Evolutionary conservation across 169 alveolate species (phyloP).

Genomic region (Eimeria maxima): DNA sequence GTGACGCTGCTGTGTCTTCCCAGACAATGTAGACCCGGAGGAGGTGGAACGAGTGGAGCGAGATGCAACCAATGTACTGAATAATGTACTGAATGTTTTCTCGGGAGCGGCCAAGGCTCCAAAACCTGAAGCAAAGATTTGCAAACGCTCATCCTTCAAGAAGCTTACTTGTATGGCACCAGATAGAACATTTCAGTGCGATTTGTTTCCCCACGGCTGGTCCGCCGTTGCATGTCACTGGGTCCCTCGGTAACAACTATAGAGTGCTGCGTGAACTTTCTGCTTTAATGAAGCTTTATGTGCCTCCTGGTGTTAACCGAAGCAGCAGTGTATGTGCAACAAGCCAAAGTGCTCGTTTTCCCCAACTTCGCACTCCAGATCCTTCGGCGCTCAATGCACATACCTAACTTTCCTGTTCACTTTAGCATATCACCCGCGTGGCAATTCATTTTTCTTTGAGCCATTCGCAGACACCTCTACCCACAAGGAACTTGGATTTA

Average conservation of each 20-base stretch:
- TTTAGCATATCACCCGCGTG: background rate
- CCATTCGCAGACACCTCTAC: conserved; percentile 36
- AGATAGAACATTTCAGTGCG: background rate
- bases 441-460: background rate
- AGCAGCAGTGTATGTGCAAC: background rate
- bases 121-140: conserved; percentile 67
- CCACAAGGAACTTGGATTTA: conserved; percentile 66
- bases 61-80: conserved; percentile 40
- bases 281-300: background rate
- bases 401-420: background rate
- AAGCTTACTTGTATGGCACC: conserved; percentile 61
- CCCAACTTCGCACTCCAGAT: background rate
- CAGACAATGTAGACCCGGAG: conserved; percentile 77
- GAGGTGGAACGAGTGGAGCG: conserved; percentile 81
- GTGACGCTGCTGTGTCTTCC: background rate
- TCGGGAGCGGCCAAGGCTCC: conserved; percentile 62
- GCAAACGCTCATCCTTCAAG: conserved; percentile 67
- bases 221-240: background rate
- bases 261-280: background rate
- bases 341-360: background rate
- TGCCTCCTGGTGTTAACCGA: background rate
- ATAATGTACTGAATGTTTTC: conserved; percentile 50
- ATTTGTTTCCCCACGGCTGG: background rate
- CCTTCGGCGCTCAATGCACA: background rate
- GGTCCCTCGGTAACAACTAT: background rate